A percentile compares a stretch with the other conserved stretches of the same genome.
phyloP scores from a whole-genome alignment of 164 flowering plant species.

The Umbilicus rupestris region DNA sequence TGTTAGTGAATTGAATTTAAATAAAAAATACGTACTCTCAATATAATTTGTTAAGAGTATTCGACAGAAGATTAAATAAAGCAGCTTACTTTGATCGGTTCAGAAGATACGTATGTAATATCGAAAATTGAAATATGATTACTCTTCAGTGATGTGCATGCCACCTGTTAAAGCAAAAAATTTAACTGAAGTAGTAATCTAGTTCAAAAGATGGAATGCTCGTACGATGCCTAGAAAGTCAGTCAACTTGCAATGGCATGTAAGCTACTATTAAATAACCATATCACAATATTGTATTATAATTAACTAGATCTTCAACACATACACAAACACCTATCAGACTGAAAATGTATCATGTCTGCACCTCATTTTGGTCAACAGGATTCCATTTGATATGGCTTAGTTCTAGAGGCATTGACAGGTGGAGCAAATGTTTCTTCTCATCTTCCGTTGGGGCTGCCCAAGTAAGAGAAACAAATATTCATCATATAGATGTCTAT shows the following conservation, averaged over 20 bases:
- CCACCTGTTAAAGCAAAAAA: conserved; percentile 38
- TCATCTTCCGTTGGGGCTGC: conserved; percentile 49
- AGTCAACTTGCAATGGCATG: neutral
- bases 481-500: neutral
- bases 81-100: conserved; percentile 62
- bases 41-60: neutral
- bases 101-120: conserved; percentile 59
- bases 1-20: neutral
- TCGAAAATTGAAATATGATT: conserved; percentile 56
- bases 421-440: conserved; percentile 56
- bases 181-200: neutral
- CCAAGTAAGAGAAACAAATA: neutral
- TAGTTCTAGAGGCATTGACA: conserved; percentile 29
- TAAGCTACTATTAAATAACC: neutral
- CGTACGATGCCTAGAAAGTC: neutral
- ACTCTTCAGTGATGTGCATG: conserved; percentile 54
- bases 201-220: neutral
- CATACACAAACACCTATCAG: neutral
- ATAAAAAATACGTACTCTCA: neutral
- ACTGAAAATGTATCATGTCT: conserved; percentile 2
- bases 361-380: conserved; percentile 79
- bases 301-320: neutral
- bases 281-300: neutral
- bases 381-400: conserved; percentile 79
- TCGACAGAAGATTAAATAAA: neutral